Base-by-base conservation (phyloP, 2,329 filamentous ascomycete genomes). In the Diaporthe citri region DNA sequence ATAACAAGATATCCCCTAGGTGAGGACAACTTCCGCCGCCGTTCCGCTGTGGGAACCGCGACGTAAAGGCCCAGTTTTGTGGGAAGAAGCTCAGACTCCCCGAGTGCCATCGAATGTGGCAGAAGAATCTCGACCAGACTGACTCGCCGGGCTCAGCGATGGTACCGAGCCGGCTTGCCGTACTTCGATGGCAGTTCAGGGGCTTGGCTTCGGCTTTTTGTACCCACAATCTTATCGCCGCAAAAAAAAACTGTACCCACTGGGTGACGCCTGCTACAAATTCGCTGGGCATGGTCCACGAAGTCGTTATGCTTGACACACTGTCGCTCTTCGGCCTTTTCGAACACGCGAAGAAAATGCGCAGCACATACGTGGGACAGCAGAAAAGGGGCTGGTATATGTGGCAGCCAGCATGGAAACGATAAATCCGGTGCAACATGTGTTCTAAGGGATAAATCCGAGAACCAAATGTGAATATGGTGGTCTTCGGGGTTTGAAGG, bases 41-140 rank as follows among this genome's bases (percentile, higher is more conserved):
- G 25, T 51, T 62, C 56, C 70, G 41, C 56, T 41, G 70, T 72
- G 70, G 70, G 48, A 39, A 62, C n/a, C 25, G 28, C 39, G 39
- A 57, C 51, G 55, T 51, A 59, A 52, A 41, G 31, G 12, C 46
- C 56, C 56, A 48, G 15, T 72, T 72, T 72, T 62, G 43, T 72
- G 70, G 56, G 34, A 62, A 55, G 31, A 55, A 22, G 64, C n/a
- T 52, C 48, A 69, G 48, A 41, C 25, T n/a, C 64, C 12, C 10
- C n/a, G 48, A 41, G 34, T 8, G 43, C 12, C 8, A 66, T 51
- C 62, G 62, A 66, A 66, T 20, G 10, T 36, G 28, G 62, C 62
- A 66, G 62, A 66, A 66, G 28, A 25, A 25, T 36, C 62, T 66
- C 28, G 62, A 60, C 41, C 60, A 12, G 2, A n/a, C 39, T 64